phyloP scores from a whole-genome alignment of 345 rosid species.

The Aurinia saxatilis region DNA sequence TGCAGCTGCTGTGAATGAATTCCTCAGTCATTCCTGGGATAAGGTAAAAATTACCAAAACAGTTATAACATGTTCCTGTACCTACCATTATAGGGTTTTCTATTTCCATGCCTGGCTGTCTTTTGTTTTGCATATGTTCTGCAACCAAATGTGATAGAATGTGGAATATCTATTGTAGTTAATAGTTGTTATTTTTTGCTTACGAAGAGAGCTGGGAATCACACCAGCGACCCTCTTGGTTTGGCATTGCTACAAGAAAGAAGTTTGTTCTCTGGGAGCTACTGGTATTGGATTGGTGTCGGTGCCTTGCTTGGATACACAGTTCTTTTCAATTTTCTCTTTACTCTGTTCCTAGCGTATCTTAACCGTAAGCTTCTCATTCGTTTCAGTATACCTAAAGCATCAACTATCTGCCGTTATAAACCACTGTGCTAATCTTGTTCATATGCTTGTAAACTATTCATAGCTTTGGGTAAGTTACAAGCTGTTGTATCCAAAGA shows the following conservation, averaged over 20 bases:
- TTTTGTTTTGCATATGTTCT: neutral
- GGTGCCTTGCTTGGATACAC: slow-evolving; percentile 92
- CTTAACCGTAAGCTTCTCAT: slow-evolving; percentile 69
- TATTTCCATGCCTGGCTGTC: neutral
- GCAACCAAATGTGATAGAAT: neutral
- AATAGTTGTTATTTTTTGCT: slow-evolving; percentile 10
- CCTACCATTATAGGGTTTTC: neutral
- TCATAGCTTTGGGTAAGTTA: slow-evolving; percentile 65
- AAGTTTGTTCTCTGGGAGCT: slow-evolving; percentile 68
- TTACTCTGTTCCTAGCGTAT: slow-evolving; percentile 64
- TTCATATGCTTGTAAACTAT: slow-evolving; percentile 13
- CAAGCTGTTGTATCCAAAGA: slow-evolving; percentile 85
- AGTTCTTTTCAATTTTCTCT: slow-evolving; percentile 60
- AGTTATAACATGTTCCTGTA: slow-evolving; percentile 4
- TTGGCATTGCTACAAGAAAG: slow-evolving; percentile 58
- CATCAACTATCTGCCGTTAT: neutral
- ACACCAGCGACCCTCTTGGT: slow-evolving; percentile 45
- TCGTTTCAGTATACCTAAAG: neutral
- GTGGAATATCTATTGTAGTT: slow-evolving; percentile 4
- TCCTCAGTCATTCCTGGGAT: slow-evolving; percentile 85
- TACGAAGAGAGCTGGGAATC: slow-evolving; percentile 49
- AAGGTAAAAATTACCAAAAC: slow-evolving; percentile 42
- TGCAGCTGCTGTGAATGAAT: slow-evolving; percentile 94
- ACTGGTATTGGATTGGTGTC: slow-evolving; percentile 98
- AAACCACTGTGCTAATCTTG: neutral